Evolutionary conservation across 208 protist species (phyloP).

Genomic region (Histomonas meleagridis): DNA sequence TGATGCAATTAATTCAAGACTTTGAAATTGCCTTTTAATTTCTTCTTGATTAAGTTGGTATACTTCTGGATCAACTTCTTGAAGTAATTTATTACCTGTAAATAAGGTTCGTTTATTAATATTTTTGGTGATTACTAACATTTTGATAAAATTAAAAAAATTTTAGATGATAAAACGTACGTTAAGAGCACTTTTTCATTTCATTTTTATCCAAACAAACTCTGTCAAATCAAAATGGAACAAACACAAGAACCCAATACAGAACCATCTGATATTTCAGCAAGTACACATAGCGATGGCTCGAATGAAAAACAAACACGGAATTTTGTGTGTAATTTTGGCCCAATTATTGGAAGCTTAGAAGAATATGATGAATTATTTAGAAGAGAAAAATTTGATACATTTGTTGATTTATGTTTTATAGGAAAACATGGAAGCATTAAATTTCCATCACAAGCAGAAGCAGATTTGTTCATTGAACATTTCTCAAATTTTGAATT

Average conservation of each 20-base stretch:
- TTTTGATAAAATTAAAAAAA: no score
- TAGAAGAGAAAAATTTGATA: neutral
- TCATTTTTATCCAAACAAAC: no score
- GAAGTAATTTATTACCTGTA: conserved; percentile 40
- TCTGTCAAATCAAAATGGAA: no score
- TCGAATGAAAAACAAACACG: no score
- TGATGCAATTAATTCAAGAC: conserved; percentile 73
- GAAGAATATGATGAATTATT: neutral
- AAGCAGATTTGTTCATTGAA: neutral
- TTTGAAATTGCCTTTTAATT: conserved; percentile 61
- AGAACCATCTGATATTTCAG: no score
- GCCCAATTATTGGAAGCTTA: neutral
- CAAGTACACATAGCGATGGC: no score
- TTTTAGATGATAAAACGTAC: no score
- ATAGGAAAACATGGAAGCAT: neutral
- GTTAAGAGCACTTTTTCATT: no score
- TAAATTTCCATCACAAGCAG: neutral
- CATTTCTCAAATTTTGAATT: neutral
- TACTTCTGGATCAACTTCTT: conserved; percentile 61
- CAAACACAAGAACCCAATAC: no score
- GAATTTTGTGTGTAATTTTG: no score
- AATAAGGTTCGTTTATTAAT: neutral
- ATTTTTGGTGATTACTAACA: no score
- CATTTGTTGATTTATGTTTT: neutral
- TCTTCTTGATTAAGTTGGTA: conserved; percentile 61